These are phyloP conservation scores for Aspergillus sclerotiicarbonarius DNA, from an alignment of 495 filamentous ascomycete species.

Conservation along the genomic window DNA sequence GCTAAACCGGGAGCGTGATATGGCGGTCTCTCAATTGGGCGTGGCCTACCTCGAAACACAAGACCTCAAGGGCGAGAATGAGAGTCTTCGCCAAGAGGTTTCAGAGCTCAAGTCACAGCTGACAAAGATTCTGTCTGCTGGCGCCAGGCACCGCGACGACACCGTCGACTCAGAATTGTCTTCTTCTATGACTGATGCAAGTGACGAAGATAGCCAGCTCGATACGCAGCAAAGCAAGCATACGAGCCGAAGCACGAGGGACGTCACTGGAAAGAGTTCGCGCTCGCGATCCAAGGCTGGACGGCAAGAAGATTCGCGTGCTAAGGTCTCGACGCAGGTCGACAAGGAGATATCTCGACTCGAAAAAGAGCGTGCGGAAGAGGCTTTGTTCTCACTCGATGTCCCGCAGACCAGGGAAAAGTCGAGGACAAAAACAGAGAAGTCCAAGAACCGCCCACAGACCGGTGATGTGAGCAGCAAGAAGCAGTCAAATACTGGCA, in stretches of 20 bases:
- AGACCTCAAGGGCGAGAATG: conserved; percentile 60
- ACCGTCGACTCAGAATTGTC: conserved; percentile 32
- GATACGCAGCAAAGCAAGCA: conserved; percentile 37
- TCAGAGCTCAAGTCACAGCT: conserved; percentile 45
- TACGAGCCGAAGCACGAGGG: conserved; percentile 33
- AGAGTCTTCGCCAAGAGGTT: conserved; percentile 48
- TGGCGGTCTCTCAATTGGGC: conserved; percentile 61
- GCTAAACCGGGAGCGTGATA: conserved; percentile 62
- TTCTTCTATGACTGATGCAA: conserved; percentile 24
- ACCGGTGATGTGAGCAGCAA: conserved; percentile 12
- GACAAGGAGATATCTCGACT: conserved; percentile 45
- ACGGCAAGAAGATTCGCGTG: conserved; percentile 33
- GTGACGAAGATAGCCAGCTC: conserved; percentile 33
- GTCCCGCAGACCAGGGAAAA: conserved; percentile 27
- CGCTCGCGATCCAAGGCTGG: conserved; percentile 30
- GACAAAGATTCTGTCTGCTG: conserved; percentile 18
- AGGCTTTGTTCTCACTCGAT: conserved; percentile 45
- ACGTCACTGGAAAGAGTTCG: conserved; percentile 34
- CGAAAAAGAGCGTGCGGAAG: conserved; percentile 45
- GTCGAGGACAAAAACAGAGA: conserved; percentile 24
- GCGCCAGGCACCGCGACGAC: conserved; percentile 30
- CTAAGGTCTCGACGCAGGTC: conserved; percentile 39
- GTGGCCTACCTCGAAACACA: conserved; percentile 62
- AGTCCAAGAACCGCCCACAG: conserved; percentile 19
- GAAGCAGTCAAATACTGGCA: conserved; percentile 43